Base-by-base conservation (phyloP, 768 basidiomycete species). In the Galerina marginata region DNA sequence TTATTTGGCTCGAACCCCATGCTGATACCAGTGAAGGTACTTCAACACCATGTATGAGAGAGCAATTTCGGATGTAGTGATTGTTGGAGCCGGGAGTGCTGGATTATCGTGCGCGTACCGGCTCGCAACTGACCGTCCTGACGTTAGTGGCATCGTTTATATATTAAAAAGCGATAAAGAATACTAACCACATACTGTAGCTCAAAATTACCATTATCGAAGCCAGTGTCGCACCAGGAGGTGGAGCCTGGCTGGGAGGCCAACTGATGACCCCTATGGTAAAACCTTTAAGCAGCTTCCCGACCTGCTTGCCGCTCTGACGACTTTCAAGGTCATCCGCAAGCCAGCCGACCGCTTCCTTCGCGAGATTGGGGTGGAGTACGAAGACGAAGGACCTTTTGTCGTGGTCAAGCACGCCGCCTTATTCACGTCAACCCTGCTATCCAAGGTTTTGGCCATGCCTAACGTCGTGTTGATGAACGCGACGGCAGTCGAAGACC, bases 391-490 rank as follows among this genome's bases (percentile, higher is more conserved):
- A 71, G 90, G 90, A 56, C 62, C 81, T 29, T 92, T 87, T 68
- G 89, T 91, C 61, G 86, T 93, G 62, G 90, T 93, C 65, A 90
- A 91, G 71, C 91, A 92, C 65, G 90, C 91, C 1, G 91, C 90
- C 0, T 78, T 92, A 61, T 92, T 92, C 80, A 93, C 91, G 2
- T 86, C 89, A 12, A 92, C 90, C 1, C 72, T 92, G 47, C 77
- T 93, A 39, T 87, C 88, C 58, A 83, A 84, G 48, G 88, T 91
- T 56, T 83, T 91, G 60, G 81, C 86, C 11, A 75, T 87, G 65
- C 86, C 87, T 14, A 91, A 91, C 65, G 87, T 91, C 51, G 84
- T 88, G 36, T 73, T 91, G 74, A 84, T 91, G 80, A 91, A 91
- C 74, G 89, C 89, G 25, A 92, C 90, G 3, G 86, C 89, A 6